phyloP scores from a whole-genome alignment of 1,284 basidiomycete species.

The Rhodotorula glutinis region DNA sequence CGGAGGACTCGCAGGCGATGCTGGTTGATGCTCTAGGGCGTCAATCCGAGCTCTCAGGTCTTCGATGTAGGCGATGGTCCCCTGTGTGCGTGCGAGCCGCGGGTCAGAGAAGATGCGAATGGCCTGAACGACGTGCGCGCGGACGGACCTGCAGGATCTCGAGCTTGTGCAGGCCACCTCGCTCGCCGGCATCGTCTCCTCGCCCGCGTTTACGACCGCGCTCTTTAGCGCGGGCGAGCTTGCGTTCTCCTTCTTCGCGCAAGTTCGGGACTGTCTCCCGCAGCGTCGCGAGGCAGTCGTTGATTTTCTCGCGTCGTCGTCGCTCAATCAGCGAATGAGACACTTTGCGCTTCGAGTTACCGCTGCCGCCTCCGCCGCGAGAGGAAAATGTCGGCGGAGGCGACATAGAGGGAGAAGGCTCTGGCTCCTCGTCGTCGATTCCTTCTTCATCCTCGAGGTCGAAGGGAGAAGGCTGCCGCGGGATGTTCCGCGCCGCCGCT shows the following conservation, averaged over 20 bases:
- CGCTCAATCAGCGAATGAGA: constrained; percentile 82
- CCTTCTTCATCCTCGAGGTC: constrained; percentile 15
- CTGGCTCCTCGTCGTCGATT: not conserved
- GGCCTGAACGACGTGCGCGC: too few relatives aligned
- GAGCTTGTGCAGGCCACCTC: constrained; percentile 70
- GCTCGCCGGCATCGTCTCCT: constrained; percentile 47
- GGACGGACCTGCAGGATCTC: constrained; percentile 62
- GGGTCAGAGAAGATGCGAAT: not conserved
- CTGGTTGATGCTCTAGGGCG: not conserved
- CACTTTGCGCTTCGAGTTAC: constrained; percentile 63
- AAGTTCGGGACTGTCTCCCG: constrained; percentile 60
- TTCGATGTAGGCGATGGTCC: constrained; percentile 35
- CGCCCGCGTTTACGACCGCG: constrained; percentile 46
- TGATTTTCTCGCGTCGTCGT: constrained; percentile 74
- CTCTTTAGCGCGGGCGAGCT: constrained; percentile 46
- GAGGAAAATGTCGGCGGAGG: not conserved
- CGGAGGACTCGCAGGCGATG: not conserved
- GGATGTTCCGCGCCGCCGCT: constrained; percentile 23
- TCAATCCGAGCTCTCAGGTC: constrained; percentile 15
- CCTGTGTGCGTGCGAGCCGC: constrained; percentile 1
- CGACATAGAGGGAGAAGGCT: constrained; percentile 3
- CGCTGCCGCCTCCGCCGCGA: not conserved
- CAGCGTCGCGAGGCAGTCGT: constrained; percentile 67
- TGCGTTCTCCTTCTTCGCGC: constrained; percentile 32
- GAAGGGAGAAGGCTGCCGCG: constrained; percentile 23